These are phyloP conservation scores for Tuber melanosporum DNA, from an alignment of 495 filamentous ascomycete genomes.

Conservation along the genomic window DNA sequence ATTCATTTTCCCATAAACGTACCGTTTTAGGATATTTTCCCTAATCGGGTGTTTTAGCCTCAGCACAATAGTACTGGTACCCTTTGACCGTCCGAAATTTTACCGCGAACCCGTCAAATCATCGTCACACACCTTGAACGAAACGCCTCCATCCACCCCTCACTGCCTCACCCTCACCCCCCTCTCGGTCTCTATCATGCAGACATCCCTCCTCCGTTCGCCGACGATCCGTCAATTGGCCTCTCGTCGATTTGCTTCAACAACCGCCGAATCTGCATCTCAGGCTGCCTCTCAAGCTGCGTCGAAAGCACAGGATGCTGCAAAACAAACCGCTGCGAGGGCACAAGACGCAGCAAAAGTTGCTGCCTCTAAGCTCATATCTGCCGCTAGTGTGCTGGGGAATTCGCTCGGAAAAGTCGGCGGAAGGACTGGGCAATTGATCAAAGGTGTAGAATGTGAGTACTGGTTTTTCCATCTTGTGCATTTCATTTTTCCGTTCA, in stretches of 20 bases:
- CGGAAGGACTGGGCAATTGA: constrained; percentile 73
- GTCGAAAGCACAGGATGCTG: constrained; percentile 59
- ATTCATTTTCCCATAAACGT: background rate
- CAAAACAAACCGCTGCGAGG: constrained; percentile 55
- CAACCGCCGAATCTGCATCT: constrained; percentile 54
- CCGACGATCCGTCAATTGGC: constrained; percentile 34
- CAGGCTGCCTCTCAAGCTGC: constrained; percentile 37
- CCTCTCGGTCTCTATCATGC: constrained; percentile 17
- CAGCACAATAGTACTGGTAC: background rate
- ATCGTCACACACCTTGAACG: constrained; percentile 18
- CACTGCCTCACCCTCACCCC: constrained; percentile 11
- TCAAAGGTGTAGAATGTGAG: constrained; percentile 83
- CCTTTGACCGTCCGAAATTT: background rate
- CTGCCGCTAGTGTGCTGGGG: constrained; percentile 61
- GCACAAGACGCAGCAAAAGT: constrained; percentile 44
- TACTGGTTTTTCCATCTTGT: constrained; percentile 24
- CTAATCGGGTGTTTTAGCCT: background rate
- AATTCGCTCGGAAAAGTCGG: constrained; percentile 61
- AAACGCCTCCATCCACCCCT: constrained; percentile 11
- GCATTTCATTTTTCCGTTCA: constrained; percentile 11
- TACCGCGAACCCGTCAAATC: constrained; percentile 11
- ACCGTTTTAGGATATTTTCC: background rate
- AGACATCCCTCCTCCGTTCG: constrained; percentile 31
- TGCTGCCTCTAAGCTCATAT: constrained; percentile 66
- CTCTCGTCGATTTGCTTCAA: constrained; percentile 46